phyloP scores from a whole-genome alignment of 2,329 filamentous ascomycete genomes.

The Hypoxylon sp. region DNA sequence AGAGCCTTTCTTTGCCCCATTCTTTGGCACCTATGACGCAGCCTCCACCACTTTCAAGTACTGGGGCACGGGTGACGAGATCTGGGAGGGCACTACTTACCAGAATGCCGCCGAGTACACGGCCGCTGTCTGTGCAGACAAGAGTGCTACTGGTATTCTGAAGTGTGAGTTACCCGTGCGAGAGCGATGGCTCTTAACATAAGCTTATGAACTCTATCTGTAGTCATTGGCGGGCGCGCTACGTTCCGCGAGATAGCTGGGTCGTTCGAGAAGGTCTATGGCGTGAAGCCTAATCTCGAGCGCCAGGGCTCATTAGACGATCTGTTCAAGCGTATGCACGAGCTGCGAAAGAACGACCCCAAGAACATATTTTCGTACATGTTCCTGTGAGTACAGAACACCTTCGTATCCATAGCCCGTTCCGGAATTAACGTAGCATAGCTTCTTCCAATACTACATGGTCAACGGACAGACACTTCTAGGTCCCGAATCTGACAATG shows the following conservation, averaged over 20 bases:
- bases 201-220: not conserved
- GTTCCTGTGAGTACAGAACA: conserved; percentile 24
- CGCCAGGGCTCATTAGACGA: conserved; percentile 33
- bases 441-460: conserved; percentile 39
- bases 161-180: conserved; percentile 26
- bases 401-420: not conserved
- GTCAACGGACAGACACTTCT: conserved; percentile 28
- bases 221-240: conserved; percentile 30
- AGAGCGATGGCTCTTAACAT: not conserved
- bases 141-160: conserved; percentile 21
- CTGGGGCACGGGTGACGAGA: conserved; percentile 57
- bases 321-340: conserved; percentile 35
- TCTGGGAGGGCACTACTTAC: conserved; percentile 58
- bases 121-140: conserved; percentile 49
- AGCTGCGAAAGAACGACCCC: conserved; percentile 15
- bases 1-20: conserved; percentile 53
- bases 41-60: conserved; percentile 50
- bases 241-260: conserved; percentile 24
- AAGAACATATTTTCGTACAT: conserved; percentile 30
- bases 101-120: conserved; percentile 57
- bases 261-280: conserved; percentile 36
- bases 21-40: conserved; percentile 47
- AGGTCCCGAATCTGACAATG: conserved; percentile 32
- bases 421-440: conserved; percentile 6
- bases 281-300: conserved; percentile 35